A percentile compares a stretch with the other conserved stretches of the same genome.
These are phyloP conservation scores for Crucibulum laeve DNA, from an alignment of 768 basidiomycete genomes.

Conservation along the genomic window DNA sequence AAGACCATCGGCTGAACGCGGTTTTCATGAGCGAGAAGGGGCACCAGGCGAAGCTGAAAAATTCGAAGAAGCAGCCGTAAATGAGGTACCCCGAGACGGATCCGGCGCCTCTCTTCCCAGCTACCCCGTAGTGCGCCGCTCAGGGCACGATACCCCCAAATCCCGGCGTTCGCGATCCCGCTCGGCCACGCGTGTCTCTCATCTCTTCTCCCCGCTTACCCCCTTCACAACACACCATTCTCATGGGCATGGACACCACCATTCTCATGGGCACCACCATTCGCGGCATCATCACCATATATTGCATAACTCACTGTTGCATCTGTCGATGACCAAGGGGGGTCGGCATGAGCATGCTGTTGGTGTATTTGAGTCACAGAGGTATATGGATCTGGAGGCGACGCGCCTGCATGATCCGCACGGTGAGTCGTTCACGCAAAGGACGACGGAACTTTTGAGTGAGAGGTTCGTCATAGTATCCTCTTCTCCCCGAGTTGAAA, in stretches of 20 bases:
- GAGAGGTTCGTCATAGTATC: slow-evolving; percentile 26
- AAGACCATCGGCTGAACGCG: not conserved
- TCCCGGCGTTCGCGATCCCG: not conserved
- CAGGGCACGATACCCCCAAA: not conserved
- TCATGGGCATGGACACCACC: slow-evolving; percentile 16
- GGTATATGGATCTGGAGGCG: slow-evolving; percentile 66
- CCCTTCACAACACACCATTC: not conserved
- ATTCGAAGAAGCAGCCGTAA: too few relatives aligned
- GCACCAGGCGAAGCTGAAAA: too few relatives aligned
- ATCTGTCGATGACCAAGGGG: slow-evolving; percentile 23
- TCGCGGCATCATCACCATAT: slow-evolving; percentile 29
- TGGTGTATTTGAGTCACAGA: slow-evolving; percentile 69
- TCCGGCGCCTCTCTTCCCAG: not conserved
- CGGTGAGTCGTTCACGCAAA: slow-evolving; percentile 34
- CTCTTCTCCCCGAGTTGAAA: not conserved
- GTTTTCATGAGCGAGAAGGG: not conserved
- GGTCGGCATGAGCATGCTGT: slow-evolving; percentile 48
- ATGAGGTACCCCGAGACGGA: too few relatives aligned
- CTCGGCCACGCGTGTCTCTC: slow-evolving; percentile 1
- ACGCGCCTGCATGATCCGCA: slow-evolving; percentile 46
- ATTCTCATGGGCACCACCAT: slow-evolving; percentile 16
- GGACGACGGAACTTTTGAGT: slow-evolving; percentile 39
- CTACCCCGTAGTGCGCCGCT: not conserved
- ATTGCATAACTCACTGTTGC: slow-evolving; percentile 34
- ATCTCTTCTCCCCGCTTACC: not conserved